Evolutionary conservation across 2,329 filamentous ascomycete species (phyloP).

Genomic region (Cladosporium sp.): DNA sequence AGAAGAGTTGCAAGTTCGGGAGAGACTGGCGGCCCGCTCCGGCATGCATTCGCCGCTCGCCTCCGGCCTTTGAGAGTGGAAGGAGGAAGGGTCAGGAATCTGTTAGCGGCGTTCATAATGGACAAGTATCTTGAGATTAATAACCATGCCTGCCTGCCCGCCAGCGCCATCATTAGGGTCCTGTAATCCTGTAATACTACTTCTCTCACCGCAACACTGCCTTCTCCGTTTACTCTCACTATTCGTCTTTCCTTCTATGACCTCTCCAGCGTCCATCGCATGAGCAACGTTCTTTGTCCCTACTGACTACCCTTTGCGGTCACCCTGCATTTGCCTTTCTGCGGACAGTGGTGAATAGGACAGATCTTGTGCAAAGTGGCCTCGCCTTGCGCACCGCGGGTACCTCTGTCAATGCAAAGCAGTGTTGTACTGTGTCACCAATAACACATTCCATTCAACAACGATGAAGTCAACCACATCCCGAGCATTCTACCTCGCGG

Average conservation of each 20-base stretch:
- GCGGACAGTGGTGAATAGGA: constrained; percentile 3
- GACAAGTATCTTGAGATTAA: constrained; percentile 5
- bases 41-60: neutral
- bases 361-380: neutral
- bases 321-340: neutral
- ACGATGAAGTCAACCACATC: constrained; percentile 10
- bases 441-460: neutral
- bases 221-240: neutral
- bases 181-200: neutral
- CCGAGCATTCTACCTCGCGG: constrained; percentile 54
- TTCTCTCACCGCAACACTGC: neutral
- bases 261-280: neutral
- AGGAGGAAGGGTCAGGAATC: neutral
- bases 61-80: neutral
- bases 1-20: too few relatives aligned
- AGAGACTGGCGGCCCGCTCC: too few relatives aligned
- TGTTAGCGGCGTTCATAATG: constrained; percentile 4
- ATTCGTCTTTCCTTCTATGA: neutral
- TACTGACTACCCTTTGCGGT: neutral
- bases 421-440: constrained; percentile 10
- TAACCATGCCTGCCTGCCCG: constrained; percentile 1
- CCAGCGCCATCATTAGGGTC: neutral
- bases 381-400: neutral
- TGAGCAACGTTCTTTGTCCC: neutral
- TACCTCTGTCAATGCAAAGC: neutral